Percentiles rank a stretch among this genome's conserved stretches.
Evolutionary conservation across 1,139 yeast species (phyloP).

Genomic region (Arxiozyma heterogenica): DNA sequence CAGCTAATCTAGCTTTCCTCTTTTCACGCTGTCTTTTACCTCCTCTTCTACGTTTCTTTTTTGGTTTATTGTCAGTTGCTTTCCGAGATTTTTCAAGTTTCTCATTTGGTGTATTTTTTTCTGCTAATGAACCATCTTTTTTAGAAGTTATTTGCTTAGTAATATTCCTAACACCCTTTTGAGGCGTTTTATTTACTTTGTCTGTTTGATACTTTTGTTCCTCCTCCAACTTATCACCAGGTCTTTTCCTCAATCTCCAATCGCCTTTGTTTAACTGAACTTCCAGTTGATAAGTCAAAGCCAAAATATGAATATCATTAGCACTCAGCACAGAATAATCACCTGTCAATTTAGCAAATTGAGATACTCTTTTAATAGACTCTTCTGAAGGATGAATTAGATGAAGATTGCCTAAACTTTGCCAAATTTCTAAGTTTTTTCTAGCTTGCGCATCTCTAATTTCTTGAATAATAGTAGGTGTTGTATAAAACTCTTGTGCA

Average conservation of each 20-base stretch:
- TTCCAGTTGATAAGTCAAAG: slow-evolving; percentile 83
- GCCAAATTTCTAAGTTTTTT: slow-evolving; percentile 71
- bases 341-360: slow-evolving; percentile 82
- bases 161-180: slow-evolving; percentile 9
- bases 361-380: slow-evolving; percentile 54
- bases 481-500: slow-evolving; percentile 67
- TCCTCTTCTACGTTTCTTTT: slow-evolving; percentile 51
- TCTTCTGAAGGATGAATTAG: slow-evolving; percentile 69
- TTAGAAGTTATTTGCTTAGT: slow-evolving; percentile 5
- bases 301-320: slow-evolving; percentile 87
- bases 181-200: slow-evolving; percentile 8
- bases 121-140: background rate
- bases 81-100: slow-evolving; percentile 14
- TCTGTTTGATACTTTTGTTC: slow-evolving; percentile 7
- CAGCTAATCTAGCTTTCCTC: slow-evolving; percentile 33
- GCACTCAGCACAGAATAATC: slow-evolving; percentile 80
- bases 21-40: slow-evolving; percentile 55
- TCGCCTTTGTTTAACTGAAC: slow-evolving; percentile 60
- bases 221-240: slow-evolving; percentile 46
- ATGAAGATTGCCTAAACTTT: slow-evolving; percentile 42
- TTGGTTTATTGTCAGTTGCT: slow-evolving; percentile 12
- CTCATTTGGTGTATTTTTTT: background rate
- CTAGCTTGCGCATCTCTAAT: slow-evolving; percentile 80
- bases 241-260: slow-evolving; percentile 57
- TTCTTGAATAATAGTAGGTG: slow-evolving; percentile 86